A percentile compares a stretch with the other conserved stretches of the same genome.
phyloP scores from a whole-genome alignment of 768 basidiomycete species.

The Strobilomyces echinocephalus region DNA sequence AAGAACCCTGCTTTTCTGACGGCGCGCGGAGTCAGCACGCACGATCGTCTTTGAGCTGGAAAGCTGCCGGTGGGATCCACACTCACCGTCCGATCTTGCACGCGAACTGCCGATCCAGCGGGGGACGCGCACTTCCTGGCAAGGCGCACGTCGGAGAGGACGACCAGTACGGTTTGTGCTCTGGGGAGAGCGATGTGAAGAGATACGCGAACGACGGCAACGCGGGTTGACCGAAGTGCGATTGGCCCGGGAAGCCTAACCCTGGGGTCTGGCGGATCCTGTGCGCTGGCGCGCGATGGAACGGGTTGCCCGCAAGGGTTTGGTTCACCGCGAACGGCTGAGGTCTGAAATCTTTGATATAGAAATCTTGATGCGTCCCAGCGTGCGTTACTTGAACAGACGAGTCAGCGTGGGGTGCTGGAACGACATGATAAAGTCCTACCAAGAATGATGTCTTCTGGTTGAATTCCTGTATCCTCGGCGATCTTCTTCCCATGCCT shows the following conservation, averaged over 20 bases:
- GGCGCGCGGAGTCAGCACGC: slow-evolving; percentile 1
- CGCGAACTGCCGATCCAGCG: slow-evolving; percentile 27
- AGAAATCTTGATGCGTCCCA: slow-evolving; percentile 40
- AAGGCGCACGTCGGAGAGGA: slow-evolving; percentile 29
- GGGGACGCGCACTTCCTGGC: slow-evolving; percentile 13
- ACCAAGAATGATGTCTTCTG: slow-evolving; percentile 43
- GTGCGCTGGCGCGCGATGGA: slow-evolving; percentile 14
- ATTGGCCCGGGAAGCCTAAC: slow-evolving; percentile 12
- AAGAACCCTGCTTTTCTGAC: slow-evolving; percentile 34
- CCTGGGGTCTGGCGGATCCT: slow-evolving; percentile 12
- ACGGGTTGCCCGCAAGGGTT: slow-evolving; percentile 6
- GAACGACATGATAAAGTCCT: not conserved
- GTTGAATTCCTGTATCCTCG: slow-evolving; percentile 29
- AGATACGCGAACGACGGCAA: slow-evolving; percentile 40
- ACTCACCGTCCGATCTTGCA: slow-evolving; percentile 30
- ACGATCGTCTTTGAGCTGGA: not conserved
- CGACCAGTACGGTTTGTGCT: slow-evolving; percentile 38
- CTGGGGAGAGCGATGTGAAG: slow-evolving; percentile 35
- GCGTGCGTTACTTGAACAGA: slow-evolving; percentile 35
- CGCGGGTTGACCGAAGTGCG: slow-evolving; percentile 19
- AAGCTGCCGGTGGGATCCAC: not conserved
- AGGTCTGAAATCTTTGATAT: slow-evolving; percentile 33
- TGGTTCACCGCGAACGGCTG: slow-evolving; percentile 15
- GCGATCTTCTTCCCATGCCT: slow-evolving; percentile 31
- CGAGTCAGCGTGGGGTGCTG: not conserved